Evolutionary conservation across 495 filamentous ascomycete species (phyloP), one percentile per base, ranked within the genome.

Genomic region (Collariella sp.): DNA sequence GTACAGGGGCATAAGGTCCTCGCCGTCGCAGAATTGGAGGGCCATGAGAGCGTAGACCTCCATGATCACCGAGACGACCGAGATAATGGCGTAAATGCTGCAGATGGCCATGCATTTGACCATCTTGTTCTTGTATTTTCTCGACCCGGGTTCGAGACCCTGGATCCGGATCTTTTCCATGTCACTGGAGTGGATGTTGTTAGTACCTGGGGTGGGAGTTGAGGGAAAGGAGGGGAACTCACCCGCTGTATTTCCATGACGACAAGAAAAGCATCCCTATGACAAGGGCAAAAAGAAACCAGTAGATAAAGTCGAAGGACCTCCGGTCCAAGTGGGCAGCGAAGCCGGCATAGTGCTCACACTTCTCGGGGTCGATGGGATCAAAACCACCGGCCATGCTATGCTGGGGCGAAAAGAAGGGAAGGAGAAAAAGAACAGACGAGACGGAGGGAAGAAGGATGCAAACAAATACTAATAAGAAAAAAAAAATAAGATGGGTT

Each of bases 1-100:
- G 60, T 73, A 76, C 0, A 79, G 64, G 5, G 69, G 62, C 62
- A 75, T 72, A 48, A 76, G 64, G 55, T 75, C 72, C 53, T 79
- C 75, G 11, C 70, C 68, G 45, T 76, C 68, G 59, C 76, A 79
- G 53, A 74, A 77, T 46, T 74, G 66, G 41, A 78, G 54, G 2
- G 70, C 68, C 16, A 76, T 49, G 1, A 71, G 63, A 6, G 69
- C 62, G 44, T 67, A 73, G 7, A 74, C 70, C 54, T 76, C 70
- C 55, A 78, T 65, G 20, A 73, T 63, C 16, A 72, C 54, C 11
- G 67, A 31, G 16, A 66, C 58, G 12, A 70, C 58, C 2, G 70
- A 66, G 4, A 70, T 20, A 9, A 62, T 5, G 23, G 70, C 53
- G 50, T 68, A 72, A 13, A 53, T 35, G 45, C 59, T 24, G 49